Base-by-base conservation (phyloP, 139 green algal genomes). In the Volvox africanus region DNA sequence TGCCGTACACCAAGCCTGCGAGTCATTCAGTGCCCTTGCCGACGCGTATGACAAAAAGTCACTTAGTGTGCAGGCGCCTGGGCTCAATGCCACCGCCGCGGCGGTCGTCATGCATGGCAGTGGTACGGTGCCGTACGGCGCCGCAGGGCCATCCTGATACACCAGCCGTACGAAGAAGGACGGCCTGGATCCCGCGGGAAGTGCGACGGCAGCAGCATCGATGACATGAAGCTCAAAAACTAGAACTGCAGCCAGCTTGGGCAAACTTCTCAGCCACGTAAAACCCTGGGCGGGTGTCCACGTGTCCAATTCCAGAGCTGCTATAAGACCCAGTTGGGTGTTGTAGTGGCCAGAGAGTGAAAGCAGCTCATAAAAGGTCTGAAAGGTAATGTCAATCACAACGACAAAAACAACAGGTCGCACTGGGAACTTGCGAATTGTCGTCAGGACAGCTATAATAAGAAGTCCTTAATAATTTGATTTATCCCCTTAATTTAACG, bases 341-440 rank as follows among this genome's bases (percentile, higher is more conserved):
- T 96, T 95, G 94, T 95, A 96, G 93, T 96, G 94, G 6, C 69
- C 55, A 0, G 91, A 95, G 20, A 95, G 86, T 30, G 91, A 86
- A 17, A 94, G 44, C 18, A 96, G 85, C 55, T 88, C 85, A 88
- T 95, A 95, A 92, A 94, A 94, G 2, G 77, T n/a, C 78, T 91
- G 83, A 18, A 26, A 1, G 16, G 86, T 30, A 14, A n/a, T n/a
- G n/a, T n/a, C n/a, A n/a, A n/a, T n/a, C n/a, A n/a, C n/a, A n/a
- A n/a, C n/a, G n/a, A n/a, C n/a, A n/a, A n/a, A n/a, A n/a, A n/a
- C n/a, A n/a, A n/a, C n/a, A n/a, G n/a, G n/a, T n/a, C n/a, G n/a
- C n/a, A n/a, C n/a, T n/a, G n/a, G n/a, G n/a, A n/a, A n/a, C n/a
- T n/a, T n/a, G n/a, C n/a, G n/a, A n/a, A n/a, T n/a, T n/a, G n/a